A percentile compares a stretch with the other conserved stretches of the same genome.
phyloP scores from a whole-genome alignment of 768 basidiomycete species.

The Suillus occidentalis region DNA sequence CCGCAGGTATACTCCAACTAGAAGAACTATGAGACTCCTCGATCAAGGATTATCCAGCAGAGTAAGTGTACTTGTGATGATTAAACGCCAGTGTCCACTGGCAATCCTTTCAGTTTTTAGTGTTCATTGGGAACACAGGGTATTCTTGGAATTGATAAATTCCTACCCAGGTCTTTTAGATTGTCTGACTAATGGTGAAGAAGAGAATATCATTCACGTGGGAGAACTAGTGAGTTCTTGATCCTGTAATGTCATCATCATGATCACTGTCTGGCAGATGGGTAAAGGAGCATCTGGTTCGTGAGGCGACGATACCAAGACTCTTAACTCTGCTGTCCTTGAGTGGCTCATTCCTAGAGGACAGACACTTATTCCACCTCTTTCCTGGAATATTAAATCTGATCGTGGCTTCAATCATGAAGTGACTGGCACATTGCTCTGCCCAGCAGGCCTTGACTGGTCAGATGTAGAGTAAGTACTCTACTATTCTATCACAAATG shows the following conservation, averaged over 20 bases:
- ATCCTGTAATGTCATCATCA: neutral
- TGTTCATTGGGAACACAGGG: neutral
- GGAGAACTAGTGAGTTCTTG: neutral
- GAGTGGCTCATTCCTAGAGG: slow-evolving; percentile 22
- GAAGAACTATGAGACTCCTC: neutral
- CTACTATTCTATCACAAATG: too few relatives aligned
- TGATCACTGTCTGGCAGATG: neutral
- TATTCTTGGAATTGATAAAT: neutral
- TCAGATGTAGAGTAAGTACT: slow-evolving; percentile 16
- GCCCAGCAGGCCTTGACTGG: slow-evolving; percentile 30
- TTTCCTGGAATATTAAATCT: slow-evolving; percentile 9
- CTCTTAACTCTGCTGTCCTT: slow-evolving; percentile 17
- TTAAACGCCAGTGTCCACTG: neutral
- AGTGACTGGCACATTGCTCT: slow-evolving; percentile 27
- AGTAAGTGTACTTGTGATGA: neutral
- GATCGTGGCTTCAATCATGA: slow-evolving; percentile 26
- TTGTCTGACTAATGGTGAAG: neutral
- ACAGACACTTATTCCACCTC: slow-evolving; percentile 17
- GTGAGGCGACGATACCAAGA: slow-evolving; percentile 23
- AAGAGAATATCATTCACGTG: neutral
- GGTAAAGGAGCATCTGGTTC: slow-evolving; percentile 22
- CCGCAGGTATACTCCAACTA: neutral
- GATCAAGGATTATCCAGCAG: neutral
- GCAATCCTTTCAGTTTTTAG: neutral
- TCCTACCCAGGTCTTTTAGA: neutral